A percentile compares a stretch with the other conserved stretches of the same genome.
These are phyloP conservation scores for Alternaria alternata DNA, from an alignment of 2,329 filamentous ascomycete species.

Conservation along the genomic window DNA sequence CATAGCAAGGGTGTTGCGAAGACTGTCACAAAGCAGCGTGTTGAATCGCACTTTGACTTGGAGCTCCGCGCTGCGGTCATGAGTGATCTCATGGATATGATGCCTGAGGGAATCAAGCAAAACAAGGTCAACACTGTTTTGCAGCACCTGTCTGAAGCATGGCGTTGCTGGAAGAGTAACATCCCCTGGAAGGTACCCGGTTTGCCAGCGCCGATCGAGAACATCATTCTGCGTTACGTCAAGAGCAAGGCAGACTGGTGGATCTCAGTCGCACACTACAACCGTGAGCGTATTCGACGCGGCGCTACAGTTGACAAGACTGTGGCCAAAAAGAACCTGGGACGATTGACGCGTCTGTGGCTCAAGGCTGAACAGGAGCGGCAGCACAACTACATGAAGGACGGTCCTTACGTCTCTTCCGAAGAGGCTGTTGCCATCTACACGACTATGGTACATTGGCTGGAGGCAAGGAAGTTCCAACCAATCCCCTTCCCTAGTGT, in stretches of 20 bases:
- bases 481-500: conserved; percentile 99
- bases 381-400: conserved; percentile 99
- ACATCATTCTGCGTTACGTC: conserved; percentile 97
- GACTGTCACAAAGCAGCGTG: conserved; percentile 98
- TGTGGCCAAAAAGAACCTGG: conserved; percentile 98
- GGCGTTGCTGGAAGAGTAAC: conserved; percentile 99
- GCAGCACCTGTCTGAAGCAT: conserved; percentile 96
- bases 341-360: conserved; percentile 92
- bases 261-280: conserved; percentile 99
- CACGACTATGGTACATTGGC: conserved; percentile 97
- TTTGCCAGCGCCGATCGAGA: conserved; percentile 94
- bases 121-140: conserved; percentile 99
- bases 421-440: conserved; percentile 99
- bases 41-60: conserved; percentile 97
- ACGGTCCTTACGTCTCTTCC: conserved; percentile 96
- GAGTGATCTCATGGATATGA: conserved; percentile 99
- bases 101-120: conserved; percentile 99
- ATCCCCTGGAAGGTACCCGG: conserved; percentile 99
- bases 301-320: conserved; percentile 99
- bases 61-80: conserved; percentile 98
- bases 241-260: conserved; percentile 99
- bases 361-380: conserved; percentile 97
- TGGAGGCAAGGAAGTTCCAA: conserved; percentile 97
- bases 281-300: conserved; percentile 93
- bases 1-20: conserved; percentile 99